phyloP scores from a whole-genome alignment of 805 yeast genomes.

The Saccharomyces kudriavzevii region DNA sequence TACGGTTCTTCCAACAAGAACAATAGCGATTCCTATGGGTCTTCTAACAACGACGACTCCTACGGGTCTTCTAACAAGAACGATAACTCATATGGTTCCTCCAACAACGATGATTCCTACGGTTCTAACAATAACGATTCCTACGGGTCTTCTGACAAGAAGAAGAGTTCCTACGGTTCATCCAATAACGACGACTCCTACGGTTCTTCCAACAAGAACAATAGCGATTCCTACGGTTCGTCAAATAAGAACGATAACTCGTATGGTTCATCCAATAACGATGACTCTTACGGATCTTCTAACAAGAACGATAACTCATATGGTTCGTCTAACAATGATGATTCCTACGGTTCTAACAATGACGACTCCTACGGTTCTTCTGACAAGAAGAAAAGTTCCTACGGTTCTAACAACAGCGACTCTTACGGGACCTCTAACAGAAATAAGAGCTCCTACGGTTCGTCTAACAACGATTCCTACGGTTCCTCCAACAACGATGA shows the following conservation, averaged over 20 bases:
- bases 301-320: constrained; percentile 15
- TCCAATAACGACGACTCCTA: constrained; percentile 8
- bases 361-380: constrained; percentile 21
- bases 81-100: constrained; percentile 11
- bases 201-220: constrained; percentile 11
- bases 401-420: constrained; percentile 17
- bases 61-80: constrained; percentile 21
- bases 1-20: constrained; percentile 4
- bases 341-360: constrained; percentile 2
- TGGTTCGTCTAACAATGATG: constrained; percentile 16
- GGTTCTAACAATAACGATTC: constrained; percentile 10
- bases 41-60: constrained; percentile 10
- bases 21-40: constrained; percentile 9
- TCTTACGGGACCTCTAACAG: constrained; percentile 11
- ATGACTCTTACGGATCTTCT: constrained; percentile 6
- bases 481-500: constrained; percentile 14
- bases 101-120: constrained; percentile 13
- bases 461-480: constrained; percentile 1
- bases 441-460: constrained; percentile 4
- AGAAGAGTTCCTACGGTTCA: constrained; percentile 11
- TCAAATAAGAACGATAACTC: constrained; percentile 1
- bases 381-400: constrained; percentile 9
- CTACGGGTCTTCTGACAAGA: constrained; percentile 11
- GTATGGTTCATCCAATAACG: constrained; percentile 8
- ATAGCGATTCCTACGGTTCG: constrained; percentile 12